Base-by-base conservation (phyloP, 2,329 filamentous ascomycete genomes). In the Acrodontium crateriforme region DNA sequence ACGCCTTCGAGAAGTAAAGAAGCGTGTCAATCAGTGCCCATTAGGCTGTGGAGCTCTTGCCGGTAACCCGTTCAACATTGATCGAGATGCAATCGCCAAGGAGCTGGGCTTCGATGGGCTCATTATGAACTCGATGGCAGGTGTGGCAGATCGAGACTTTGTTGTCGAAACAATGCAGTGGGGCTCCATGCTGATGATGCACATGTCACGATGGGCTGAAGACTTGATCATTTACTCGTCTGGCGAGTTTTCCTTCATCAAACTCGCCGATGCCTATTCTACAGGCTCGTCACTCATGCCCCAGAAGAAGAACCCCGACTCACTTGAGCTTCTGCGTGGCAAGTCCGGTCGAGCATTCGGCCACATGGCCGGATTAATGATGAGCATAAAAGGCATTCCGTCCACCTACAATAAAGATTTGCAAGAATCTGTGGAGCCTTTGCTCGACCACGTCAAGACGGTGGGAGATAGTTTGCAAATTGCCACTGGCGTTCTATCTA, bases 371-470 rank as follows among this genome's bases (percentile, higher is more conserved):
- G 81, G 80, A 19, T 58, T 89, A 39, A 82, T 82, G 68, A 75
- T 74, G 59, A 80, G 74, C 19, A 65, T 75, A 54, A 77, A 78
- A 55, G 78, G 78, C 31, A 69, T 89, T 16, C 79, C 81, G 2
- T 78, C 70, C 23, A 83, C 78, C 3, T 91, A 91, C 63, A 87
- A 91, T 63, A 92, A 91, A 58, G 82, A 92, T 53, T 58, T 91
- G n/a, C 82, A 93, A 56, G 83, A 92, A 58, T 77, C 72, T 33
- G 75, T 81, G 36, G 78, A 91, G 63, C 77, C 78, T n/a, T 72
- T 92, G 58, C 69, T 92, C 26, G 81, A 91, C 54, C 71, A 76
- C 51, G 70, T 85, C 55, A 80, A 84, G 66, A 87, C 81, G 5
- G 67, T 89, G 36, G 69, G 67, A 31, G 78, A 91, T 61, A 83